Percentiles rank a stretch among this genome's conserved stretches.
Conservation (phyloP, 1,139 yeast species). For the Pichia sp. region DNA sequence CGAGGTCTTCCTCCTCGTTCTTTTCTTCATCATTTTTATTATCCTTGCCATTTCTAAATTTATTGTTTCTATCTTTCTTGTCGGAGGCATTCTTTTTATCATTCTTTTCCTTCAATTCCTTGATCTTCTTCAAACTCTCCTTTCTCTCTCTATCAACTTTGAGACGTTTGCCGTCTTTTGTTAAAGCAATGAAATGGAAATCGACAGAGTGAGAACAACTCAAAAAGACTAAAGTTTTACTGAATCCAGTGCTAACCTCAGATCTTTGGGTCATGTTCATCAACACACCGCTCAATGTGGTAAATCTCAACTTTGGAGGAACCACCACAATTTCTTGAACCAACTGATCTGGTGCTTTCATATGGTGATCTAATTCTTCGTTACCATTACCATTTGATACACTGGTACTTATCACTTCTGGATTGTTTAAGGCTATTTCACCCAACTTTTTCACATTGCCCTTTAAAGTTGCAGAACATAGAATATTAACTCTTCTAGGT, state of each 20-base stretch:
- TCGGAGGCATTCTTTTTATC: too few relatives aligned
- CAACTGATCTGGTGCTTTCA: conserved; percentile 85
- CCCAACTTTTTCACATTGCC: conserved; percentile 76
- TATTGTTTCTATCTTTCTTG: conserved; percentile 17
- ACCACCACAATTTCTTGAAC: conserved; percentile 70
- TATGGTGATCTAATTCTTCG: conserved; percentile 20
- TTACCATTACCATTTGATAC: conserved; percentile 29
- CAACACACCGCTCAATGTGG: conserved; percentile 64
- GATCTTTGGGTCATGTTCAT: conserved; percentile 37
- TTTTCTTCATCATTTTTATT: conserved; percentile 27
- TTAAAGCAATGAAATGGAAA: conserved; percentile 73
- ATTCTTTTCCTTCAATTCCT: conserved; percentile 5
- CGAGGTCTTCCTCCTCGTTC: conserved; percentile 17
- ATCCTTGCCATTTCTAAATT: conserved; percentile 18
- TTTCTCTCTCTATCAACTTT: conserved; percentile 23
- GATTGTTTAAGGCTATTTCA: conserved; percentile 46
- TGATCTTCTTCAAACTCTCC: conserved; percentile 7
- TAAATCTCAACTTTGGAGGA: conserved; percentile 87
- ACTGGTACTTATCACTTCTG: conserved; percentile 35
- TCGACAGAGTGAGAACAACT: conserved; percentile 95
- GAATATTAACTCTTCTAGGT: conserved; percentile 57
- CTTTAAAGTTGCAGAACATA: conserved; percentile 94
- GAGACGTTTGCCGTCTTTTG: conserved; percentile 43
- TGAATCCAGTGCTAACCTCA: conserved; percentile 6
- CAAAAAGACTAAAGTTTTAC: conserved; percentile 75